These are phyloP conservation scores for Cryptococcus floricola DNA, from an alignment of 1,284 basidiomycete genomes.

Conservation along the genomic window DNA sequence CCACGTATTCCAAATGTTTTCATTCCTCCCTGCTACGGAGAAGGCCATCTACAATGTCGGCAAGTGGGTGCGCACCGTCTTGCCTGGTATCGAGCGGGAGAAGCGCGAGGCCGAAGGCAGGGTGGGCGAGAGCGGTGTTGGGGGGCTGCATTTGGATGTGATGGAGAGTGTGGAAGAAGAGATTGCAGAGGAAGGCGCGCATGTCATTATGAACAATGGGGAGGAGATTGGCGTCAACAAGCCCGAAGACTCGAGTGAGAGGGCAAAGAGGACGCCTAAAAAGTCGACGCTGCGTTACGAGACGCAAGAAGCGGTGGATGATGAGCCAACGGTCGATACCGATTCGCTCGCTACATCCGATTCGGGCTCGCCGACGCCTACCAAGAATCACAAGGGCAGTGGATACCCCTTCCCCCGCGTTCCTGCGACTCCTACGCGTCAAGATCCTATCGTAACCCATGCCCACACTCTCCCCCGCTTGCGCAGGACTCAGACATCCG, in stretches of 20 bases:
- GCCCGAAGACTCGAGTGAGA: neutral
- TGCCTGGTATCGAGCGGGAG: slow-evolving; percentile 54
- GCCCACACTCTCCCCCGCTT: slow-evolving; percentile 12
- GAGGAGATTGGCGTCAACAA: slow-evolving; percentile 10
- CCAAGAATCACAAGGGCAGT: neutral
- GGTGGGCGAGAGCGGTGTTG: slow-evolving; percentile 1
- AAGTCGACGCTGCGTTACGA: neutral
- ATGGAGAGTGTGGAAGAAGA: slow-evolving; percentile 15
- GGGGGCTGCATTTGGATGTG: slow-evolving; percentile 12
- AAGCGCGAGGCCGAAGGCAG: slow-evolving; percentile 8
- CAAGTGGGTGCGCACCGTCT: slow-evolving; percentile 68
- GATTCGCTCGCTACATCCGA: slow-evolving; percentile 17
- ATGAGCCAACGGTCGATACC: slow-evolving; percentile 17
- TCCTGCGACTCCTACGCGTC: neutral
- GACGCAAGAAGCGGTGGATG: neutral
- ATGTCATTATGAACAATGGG: slow-evolving; percentile 16
- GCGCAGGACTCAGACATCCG: slow-evolving; percentile 3
- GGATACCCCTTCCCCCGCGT: neutral
- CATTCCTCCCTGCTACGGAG: slow-evolving; percentile 69
- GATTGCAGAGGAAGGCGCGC: slow-evolving; percentile 11
- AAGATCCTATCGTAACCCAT: neutral
- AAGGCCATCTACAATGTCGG: slow-evolving; percentile 60
- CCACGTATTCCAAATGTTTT: slow-evolving; percentile 86
- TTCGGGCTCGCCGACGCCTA: slow-evolving; percentile 21
- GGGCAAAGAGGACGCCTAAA: neutral